phyloP scores from a whole-genome alignment of 495 filamentous ascomycete genomes.

The Tuber borchii region DNA sequence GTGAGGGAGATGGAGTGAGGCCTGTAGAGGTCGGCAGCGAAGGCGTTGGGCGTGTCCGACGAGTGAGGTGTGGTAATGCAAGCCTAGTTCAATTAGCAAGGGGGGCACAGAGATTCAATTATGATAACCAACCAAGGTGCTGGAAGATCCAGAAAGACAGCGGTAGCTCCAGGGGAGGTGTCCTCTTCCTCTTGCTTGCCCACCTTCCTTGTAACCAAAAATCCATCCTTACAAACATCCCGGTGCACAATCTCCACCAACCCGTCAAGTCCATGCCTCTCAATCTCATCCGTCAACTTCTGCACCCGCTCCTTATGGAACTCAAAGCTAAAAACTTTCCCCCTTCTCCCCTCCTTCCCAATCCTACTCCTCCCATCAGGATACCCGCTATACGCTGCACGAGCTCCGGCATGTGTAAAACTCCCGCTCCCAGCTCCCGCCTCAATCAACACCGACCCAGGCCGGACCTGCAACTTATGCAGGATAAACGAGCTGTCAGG shows the following conservation, averaged over 20 bases:
- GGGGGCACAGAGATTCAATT: neutral
- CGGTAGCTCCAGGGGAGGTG: conserved; percentile 60
- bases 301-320: conserved; percentile 73
- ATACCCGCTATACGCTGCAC: conserved; percentile 83
- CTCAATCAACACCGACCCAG: conserved; percentile 77
- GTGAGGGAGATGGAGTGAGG: conserved; percentile 15
- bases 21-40: conserved; percentile 18
- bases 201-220: conserved; percentile 48
- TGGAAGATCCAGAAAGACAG: conserved; percentile 86
- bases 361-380: conserved; percentile 43
- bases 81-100: conserved; percentile 46
- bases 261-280: conserved; percentile 61
- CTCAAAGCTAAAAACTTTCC: conserved; percentile 88
- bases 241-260: conserved; percentile 79
- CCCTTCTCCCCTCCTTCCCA: conserved; percentile 45
- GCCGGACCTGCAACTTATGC: conserved; percentile 72
- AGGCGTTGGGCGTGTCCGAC: conserved; percentile 46
- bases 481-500: conserved; percentile 96
- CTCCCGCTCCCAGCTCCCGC: conserved; percentile 91
- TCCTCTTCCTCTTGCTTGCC: conserved; percentile 42
- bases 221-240: conserved; percentile 86
- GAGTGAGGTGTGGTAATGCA: conserved; percentile 74
- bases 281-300: conserved; percentile 67
- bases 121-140: conserved; percentile 60
- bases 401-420: conserved; percentile 83